These are phyloP conservation scores for Aspergillus homomorphus DNA, from an alignment of 495 filamentous ascomycete species.

Conservation along the genomic window DNA sequence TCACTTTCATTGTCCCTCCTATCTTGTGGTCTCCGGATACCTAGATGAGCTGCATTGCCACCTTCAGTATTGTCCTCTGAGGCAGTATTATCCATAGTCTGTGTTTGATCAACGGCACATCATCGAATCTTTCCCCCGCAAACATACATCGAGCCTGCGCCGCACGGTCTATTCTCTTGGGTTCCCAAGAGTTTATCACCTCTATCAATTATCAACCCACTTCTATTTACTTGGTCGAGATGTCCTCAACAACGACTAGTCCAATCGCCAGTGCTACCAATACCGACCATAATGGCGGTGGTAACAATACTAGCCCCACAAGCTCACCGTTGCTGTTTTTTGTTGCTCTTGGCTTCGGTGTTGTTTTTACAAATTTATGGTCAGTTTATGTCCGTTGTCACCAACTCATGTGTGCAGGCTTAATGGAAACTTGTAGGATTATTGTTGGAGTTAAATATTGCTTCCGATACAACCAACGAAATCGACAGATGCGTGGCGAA, in stretches of 20 bases:
- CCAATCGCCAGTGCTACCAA: conserved; percentile 22
- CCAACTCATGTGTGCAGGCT: neutral
- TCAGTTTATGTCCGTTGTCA: conserved; percentile 39
- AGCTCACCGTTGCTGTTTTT: conserved; percentile 93
- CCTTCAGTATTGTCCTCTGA: conserved; percentile 5
- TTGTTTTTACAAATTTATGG: conserved; percentile 99
- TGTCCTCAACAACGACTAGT: conserved; percentile 25
- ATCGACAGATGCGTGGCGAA: conserved; percentile 70
- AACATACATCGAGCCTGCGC: neutral
- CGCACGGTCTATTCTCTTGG: neutral
- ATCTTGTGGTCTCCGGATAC: conserved; percentile 10
- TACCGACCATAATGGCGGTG: conserved; percentile 19
- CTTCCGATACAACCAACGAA: conserved; percentile 95
- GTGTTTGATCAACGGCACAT: neutral
- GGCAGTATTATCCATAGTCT: neutral
- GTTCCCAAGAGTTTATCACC: neutral
- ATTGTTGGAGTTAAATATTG: conserved; percentile 99
- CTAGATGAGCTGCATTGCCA: conserved; percentile 16
- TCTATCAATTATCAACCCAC: neutral
- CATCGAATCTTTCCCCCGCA: neutral
- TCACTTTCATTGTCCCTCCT: conserved; percentile 6
- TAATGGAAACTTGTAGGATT: conserved; percentile 63
- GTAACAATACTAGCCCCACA: conserved; percentile 53
- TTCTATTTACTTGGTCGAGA: conserved; percentile 8
- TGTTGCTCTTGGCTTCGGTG: conserved; percentile 94